Evolutionary conservation across 345 rosid genomes (phyloP).

Genomic region (Luvunga scandens): DNA sequence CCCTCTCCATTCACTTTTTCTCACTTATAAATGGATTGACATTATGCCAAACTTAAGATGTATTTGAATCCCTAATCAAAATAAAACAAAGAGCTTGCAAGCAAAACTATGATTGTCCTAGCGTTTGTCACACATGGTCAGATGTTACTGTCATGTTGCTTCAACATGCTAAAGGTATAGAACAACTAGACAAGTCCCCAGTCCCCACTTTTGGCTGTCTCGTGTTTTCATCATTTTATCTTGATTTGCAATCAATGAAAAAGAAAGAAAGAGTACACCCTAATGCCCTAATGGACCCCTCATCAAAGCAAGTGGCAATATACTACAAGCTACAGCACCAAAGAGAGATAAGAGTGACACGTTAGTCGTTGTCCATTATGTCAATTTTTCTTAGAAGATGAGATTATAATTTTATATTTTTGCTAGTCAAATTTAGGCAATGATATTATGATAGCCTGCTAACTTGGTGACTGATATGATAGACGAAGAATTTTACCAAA

Average conservation of each 20-base stretch:
- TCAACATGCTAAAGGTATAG: background rate
- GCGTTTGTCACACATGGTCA: background rate
- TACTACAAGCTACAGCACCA: too few species aligned
- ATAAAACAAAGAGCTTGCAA: too few species aligned
- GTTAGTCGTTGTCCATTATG: too few species aligned
- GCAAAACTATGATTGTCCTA: too few species aligned
- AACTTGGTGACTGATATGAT: background rate
- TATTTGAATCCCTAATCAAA: too few species aligned
- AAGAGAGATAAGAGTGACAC: too few species aligned
- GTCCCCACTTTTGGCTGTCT: conserved; percentile 2
- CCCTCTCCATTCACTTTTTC: background rate
- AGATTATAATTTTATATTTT: background rate
- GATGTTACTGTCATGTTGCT: conserved; percentile 12
- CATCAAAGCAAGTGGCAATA: too few species aligned
- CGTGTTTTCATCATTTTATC: conserved; percentile 23
- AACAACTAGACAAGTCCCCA: background rate
- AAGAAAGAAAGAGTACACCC: background rate
- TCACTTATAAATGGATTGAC: background rate
- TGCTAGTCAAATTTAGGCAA: background rate
- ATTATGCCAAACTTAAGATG: background rate
- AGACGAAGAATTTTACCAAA: conserved; percentile 17
- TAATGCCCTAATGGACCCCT: conserved; percentile 3
- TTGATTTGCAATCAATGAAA: conserved; percentile 17
- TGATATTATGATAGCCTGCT: background rate
- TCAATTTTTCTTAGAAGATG: background rate